Conservation (phyloP, 2,329 filamentous ascomycete species). For the Didymella pomorum region DNA sequence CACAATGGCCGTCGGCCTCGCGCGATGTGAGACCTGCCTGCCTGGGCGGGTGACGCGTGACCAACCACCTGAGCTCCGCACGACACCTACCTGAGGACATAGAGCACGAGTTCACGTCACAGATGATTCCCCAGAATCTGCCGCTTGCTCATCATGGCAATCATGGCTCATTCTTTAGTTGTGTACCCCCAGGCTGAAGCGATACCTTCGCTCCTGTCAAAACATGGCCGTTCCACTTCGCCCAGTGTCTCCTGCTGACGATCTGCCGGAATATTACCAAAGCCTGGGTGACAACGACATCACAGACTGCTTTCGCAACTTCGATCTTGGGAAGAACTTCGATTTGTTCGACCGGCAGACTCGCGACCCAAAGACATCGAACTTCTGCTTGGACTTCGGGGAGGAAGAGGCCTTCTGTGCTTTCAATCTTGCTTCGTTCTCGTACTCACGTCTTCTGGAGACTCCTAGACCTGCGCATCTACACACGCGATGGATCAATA, state of each 20-base stretch:
- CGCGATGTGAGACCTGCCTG: constrained; percentile 36
- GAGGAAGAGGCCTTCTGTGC: constrained; percentile 63
- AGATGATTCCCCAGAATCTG: constrained; percentile 10
- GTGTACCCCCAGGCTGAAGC: background rate
- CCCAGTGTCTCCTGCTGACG: constrained; percentile 37
- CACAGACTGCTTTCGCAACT: constrained; percentile 58
- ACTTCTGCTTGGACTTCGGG: constrained; percentile 73
- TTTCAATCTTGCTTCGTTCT: constrained; percentile 59
- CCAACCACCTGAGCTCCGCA: constrained; percentile 29
- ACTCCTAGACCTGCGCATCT: constrained; percentile 57
- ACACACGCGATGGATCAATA: constrained; percentile 76
- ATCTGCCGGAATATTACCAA: constrained; percentile 48
- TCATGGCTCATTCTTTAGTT: background rate
- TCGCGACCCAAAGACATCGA: constrained; percentile 55
- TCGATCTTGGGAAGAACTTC: constrained; percentile 62
- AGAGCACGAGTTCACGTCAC: constrained; percentile 44
- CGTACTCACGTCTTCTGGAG: constrained; percentile 51
- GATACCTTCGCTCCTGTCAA: background rate
- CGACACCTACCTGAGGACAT: constrained; percentile 27
- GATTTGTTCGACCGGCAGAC: constrained; percentile 54
- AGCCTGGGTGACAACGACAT: constrained; percentile 47
- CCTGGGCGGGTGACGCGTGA: constrained; percentile 39
- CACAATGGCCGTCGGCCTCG: background rate
- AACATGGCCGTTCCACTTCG: constrained; percentile 41
- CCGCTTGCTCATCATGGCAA: constrained; percentile 1